phyloP scores from a whole-genome alignment of 2,329 filamentous ascomycete species.

The Pleurostoma richardsiae region DNA sequence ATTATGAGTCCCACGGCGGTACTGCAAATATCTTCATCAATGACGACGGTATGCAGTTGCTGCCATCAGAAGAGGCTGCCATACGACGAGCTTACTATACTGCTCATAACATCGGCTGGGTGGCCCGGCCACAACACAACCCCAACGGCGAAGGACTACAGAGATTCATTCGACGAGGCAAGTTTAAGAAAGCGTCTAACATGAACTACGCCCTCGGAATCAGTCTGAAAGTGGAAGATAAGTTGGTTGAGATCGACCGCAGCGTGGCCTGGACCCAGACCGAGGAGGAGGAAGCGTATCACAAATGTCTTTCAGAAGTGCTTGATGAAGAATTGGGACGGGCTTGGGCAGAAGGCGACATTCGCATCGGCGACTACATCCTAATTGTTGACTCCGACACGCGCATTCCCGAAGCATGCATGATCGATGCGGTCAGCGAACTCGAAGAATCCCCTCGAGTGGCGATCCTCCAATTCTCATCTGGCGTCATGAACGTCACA shows the following conservation, averaged over 20 bases:
- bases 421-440: slow-evolving; percentile 73
- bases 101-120: slow-evolving; percentile 65
- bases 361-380: slow-evolving; percentile 80
- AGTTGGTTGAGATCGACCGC: slow-evolving; percentile 52
- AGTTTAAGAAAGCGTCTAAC: slow-evolving; percentile 67
- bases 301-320: slow-evolving; percentile 58
- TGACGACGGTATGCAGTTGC: slow-evolving; percentile 66
- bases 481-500: slow-evolving; percentile 73
- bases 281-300: slow-evolving; percentile 63
- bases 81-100: slow-evolving; percentile 64
- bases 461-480: slow-evolving; percentile 72
- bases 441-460: slow-evolving; percentile 77
- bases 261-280: slow-evolving; percentile 61
- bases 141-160: slow-evolving; percentile 39
- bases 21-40: slow-evolving; percentile 63
- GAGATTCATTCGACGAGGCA: slow-evolving; percentile 52
- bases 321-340: slow-evolving; percentile 59
- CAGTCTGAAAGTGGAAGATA: slow-evolving; percentile 66
- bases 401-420: slow-evolving; percentile 69
- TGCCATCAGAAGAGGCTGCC: slow-evolving; percentile 55
- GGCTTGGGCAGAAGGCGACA: slow-evolving; percentile 78
- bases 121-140: slow-evolving; percentile 60
- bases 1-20: slow-evolving; percentile 70
- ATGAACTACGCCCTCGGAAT: slow-evolving; percentile 68
- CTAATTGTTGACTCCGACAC: slow-evolving; percentile 75